Evolutionary conservation across 768 basidiomycete species (phyloP).

Genomic region (Phanerochaete sordida): DNA sequence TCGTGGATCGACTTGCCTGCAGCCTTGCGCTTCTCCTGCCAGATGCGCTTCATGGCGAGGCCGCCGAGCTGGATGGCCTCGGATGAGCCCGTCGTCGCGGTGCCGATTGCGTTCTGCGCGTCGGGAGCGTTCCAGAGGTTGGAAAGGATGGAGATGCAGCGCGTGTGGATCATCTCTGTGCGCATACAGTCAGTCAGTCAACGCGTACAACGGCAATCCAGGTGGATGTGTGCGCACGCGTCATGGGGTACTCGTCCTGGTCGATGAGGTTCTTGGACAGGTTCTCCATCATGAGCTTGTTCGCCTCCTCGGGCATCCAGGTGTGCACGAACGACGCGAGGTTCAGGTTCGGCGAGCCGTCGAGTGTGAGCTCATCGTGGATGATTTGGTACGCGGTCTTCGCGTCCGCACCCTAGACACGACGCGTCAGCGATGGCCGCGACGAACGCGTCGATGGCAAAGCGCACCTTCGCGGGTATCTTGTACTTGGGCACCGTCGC

Average conservation of each 20-base stretch:
- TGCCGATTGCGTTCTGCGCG: conserved; percentile 53
- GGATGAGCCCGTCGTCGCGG: conserved; percentile 67
- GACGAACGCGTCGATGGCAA: not conserved
- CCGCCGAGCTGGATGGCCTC: conserved; percentile 75
- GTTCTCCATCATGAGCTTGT: conserved; percentile 61
- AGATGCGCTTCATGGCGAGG: conserved; percentile 66
- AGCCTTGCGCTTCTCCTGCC: conserved; percentile 66
- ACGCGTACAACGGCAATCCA: not conserved
- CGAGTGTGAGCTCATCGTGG: conserved; percentile 60
- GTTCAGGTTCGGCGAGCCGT: conserved; percentile 55
- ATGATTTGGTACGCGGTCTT: conserved; percentile 54
- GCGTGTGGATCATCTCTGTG: conserved; percentile 40
- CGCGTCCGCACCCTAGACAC: conserved; percentile 46
- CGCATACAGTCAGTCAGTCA: not conserved
- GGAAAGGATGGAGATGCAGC: conserved; percentile 54
- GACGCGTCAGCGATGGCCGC: not conserved
- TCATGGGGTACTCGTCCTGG: conserved; percentile 66
- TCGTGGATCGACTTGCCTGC: conserved; percentile 63
- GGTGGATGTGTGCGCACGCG: conserved; percentile 30
- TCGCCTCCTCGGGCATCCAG: conserved; percentile 52
- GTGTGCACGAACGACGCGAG: conserved; percentile 68
- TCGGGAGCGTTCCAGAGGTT: conserved; percentile 66
- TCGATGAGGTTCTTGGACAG: conserved; percentile 67
- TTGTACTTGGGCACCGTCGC: conserved; percentile 67
- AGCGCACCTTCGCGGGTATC: conserved; percentile 48